Conservation (phyloP, 2,329 filamentous ascomycete genomes). For the Pseudogymnoascus pannorum region DNA sequence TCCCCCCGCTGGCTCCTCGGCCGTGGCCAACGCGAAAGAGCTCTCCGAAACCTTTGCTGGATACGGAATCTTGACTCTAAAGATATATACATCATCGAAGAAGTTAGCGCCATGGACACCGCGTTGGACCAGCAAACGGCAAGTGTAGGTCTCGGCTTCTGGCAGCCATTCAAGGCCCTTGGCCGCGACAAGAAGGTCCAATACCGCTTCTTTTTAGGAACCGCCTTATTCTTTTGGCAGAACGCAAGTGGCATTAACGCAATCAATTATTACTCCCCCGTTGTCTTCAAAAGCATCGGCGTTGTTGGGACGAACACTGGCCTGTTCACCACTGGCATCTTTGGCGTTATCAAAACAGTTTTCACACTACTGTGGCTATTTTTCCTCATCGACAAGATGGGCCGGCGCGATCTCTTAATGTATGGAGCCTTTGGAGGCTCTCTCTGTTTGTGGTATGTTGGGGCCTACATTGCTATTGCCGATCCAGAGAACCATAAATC, state of each 20-base stretch:
- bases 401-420: constrained; percentile 57
- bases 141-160: constrained; percentile 64
- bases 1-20: constrained; percentile 64
- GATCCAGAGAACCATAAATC: constrained; percentile 31
- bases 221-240: constrained; percentile 71
- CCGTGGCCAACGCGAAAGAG: constrained; percentile 52
- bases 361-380: constrained; percentile 64
- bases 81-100: constrained; percentile 64
- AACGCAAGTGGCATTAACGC: constrained; percentile 72
- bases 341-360: constrained; percentile 67
- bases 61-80: constrained; percentile 50
- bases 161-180: constrained; percentile 58
- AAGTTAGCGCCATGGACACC: constrained; percentile 62
- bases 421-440: constrained; percentile 56
- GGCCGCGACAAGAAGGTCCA: constrained; percentile 50
- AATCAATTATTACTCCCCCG: constrained; percentile 68
- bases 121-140: constrained; percentile 58
- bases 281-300: constrained; percentile 58
- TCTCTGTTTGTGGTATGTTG: constrained; percentile 58
- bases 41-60: constrained; percentile 53
- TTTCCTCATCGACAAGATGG: constrained; percentile 58
- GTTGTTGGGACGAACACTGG: constrained; percentile 47
- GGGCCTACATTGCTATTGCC: constrained; percentile 49
- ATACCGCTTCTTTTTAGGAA: constrained; percentile 67
- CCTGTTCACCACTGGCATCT: constrained; percentile 65